Conservation (phyloP, 768 basidiomycete species). For the Astraeus odoratus region DNA sequence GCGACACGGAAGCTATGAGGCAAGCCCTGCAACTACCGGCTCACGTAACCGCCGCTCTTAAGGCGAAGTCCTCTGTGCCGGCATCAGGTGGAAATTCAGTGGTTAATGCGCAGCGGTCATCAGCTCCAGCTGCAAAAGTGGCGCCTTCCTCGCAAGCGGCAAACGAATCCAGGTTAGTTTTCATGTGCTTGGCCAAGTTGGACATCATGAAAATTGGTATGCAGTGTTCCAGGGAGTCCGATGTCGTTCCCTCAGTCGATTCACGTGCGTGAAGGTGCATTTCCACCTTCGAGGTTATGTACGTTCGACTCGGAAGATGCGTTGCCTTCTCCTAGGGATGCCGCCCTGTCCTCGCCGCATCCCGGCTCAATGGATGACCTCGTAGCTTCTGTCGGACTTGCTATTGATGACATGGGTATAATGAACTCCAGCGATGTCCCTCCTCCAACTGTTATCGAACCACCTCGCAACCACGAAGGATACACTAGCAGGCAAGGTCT, state of each 20-base stretch:
- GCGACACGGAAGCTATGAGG: constrained; percentile 51
- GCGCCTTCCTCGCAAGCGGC: constrained; percentile 6
- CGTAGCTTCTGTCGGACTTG: constrained; percentile 30
- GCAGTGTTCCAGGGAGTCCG: constrained; percentile 21
- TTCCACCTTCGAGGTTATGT: constrained; percentile 40
- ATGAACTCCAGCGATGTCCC: constrained; percentile 25
- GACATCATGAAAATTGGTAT: background rate
- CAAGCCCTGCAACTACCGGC: constrained; percentile 54
- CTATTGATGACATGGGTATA: constrained; percentile 34
- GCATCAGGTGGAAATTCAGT: constrained; percentile 11
- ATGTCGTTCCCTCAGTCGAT: constrained; percentile 11
- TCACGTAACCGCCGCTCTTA: constrained; percentile 42
- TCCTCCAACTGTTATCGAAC: constrained; percentile 35
- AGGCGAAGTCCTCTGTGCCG: constrained; percentile 14
- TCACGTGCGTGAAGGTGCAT: constrained; percentile 59
- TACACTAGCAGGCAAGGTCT: constrained; percentile 17
- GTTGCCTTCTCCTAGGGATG: constrained; percentile 13
- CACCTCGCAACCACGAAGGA: constrained; percentile 30
- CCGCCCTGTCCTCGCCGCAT: constrained; percentile 15
- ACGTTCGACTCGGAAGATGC: constrained; percentile 15
- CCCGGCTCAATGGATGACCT: constrained; percentile 32
- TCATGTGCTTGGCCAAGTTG: background rate
- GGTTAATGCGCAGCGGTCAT: constrained; percentile 26
- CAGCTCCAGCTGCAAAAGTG: background rate
- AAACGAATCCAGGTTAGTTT: constrained; percentile 13